Conservation (phyloP, 2,329 filamentous ascomycete genomes). For the Xylaria sp. region DNA sequence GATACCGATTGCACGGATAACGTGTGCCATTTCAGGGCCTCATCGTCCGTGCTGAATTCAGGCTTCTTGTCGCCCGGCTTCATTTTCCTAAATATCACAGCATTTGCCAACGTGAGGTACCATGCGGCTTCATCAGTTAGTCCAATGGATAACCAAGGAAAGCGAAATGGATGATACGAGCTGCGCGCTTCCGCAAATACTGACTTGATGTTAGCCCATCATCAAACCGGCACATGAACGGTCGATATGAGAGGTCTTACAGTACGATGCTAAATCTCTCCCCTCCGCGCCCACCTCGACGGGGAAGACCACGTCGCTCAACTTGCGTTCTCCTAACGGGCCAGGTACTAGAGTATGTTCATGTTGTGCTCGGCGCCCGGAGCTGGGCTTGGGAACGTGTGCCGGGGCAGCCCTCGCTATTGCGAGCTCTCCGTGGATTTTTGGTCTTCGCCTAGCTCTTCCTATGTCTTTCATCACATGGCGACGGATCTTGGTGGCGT, state of each 20-base stretch:
- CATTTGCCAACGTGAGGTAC: slow-evolving; percentile 39
- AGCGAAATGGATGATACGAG: slow-evolving; percentile 34
- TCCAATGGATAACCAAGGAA: slow-evolving; percentile 37
- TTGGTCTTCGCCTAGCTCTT: slow-evolving; percentile 36
- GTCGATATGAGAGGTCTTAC: slow-evolving; percentile 24
- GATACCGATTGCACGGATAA: slow-evolving; percentile 34
- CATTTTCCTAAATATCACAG: slow-evolving; percentile 27
- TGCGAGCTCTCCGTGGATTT: slow-evolving; percentile 22
- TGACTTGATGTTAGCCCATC: background rate
- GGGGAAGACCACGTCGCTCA: slow-evolving; percentile 32
- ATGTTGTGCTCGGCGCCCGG: background rate
- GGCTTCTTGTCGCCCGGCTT: slow-evolving; percentile 22
- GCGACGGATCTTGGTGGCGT: slow-evolving; percentile 38
- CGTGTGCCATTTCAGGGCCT: slow-evolving; percentile 38
- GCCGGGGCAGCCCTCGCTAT: background rate
- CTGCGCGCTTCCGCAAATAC: slow-evolving; percentile 35
- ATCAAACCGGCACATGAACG: background rate
- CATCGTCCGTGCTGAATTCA: slow-evolving; percentile 27
- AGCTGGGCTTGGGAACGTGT: background rate
- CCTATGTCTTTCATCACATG: slow-evolving; percentile 44
- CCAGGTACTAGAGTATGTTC: slow-evolving; percentile 16
- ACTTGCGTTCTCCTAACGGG: slow-evolving; percentile 23
- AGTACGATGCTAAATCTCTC: slow-evolving; percentile 29
- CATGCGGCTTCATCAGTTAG: slow-evolving; percentile 36
- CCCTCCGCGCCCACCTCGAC: slow-evolving; percentile 36